Conservation (phyloP, 805 yeast genomes). For the Kuraishia borneana region DNA sequence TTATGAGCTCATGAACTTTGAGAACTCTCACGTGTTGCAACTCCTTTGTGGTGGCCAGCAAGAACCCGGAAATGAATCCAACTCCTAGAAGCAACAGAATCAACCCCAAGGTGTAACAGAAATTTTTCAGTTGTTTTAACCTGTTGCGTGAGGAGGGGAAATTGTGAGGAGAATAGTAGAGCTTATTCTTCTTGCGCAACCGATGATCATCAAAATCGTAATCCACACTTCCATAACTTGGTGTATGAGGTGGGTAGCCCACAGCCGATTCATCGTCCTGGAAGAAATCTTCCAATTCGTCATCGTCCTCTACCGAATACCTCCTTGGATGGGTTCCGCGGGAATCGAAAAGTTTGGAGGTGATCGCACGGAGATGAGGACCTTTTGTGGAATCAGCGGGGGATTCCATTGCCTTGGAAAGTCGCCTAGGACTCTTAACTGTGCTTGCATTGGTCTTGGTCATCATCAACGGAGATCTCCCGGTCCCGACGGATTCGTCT, state of each 20-base stretch:
- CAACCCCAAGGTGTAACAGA: constrained; percentile 31
- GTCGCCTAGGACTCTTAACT: background rate
- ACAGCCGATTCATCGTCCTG: constrained; percentile 5
- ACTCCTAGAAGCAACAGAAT: constrained; percentile 43
- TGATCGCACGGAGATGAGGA: constrained; percentile 32
- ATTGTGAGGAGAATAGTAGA: constrained; percentile 24
- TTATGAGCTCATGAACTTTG: constrained; percentile 58
- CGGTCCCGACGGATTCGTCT: background rate
- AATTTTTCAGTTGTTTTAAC: constrained; percentile 16
- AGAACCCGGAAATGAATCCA: constrained; percentile 76
- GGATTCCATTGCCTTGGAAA: background rate
- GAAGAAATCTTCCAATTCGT: constrained; percentile 12
- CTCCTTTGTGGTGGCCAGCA: constrained; percentile 80
- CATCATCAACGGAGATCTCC: background rate
- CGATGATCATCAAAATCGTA: background rate
- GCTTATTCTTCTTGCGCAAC: background rate
- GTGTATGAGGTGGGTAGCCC: background rate
- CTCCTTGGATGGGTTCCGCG: constrained; percentile 64
- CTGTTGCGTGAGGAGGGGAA: constrained; percentile 20
- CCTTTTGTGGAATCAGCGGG: background rate
- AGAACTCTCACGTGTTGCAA: constrained; percentile 52
- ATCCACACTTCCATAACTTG: background rate
- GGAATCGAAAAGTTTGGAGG: constrained; percentile 62
- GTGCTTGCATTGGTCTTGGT: background rate
- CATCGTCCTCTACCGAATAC: constrained; percentile 42